Evolutionary conservation across 2,329 filamentous ascomycete species (phyloP), one percentile per base, ranked within the genome.

Genomic region (Penicillium corylophilum): DNA sequence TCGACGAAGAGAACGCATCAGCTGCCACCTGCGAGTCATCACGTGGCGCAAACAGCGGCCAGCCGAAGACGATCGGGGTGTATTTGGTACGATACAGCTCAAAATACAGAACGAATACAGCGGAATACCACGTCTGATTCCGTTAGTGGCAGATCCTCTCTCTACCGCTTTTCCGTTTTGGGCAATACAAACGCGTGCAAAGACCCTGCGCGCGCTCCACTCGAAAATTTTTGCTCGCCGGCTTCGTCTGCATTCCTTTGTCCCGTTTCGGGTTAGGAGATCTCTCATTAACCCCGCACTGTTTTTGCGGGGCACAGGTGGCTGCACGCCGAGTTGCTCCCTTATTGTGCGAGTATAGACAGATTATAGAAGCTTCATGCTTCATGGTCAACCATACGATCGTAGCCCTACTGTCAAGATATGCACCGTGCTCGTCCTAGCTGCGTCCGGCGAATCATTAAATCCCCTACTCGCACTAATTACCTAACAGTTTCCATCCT

Each of bases 401-500:
- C 60, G 55, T 55, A 56, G 53, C 53, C 55, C 47, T 40, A 39
- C 55, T 62, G 60, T 63, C 62, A 64, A 61, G 48, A 48, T 42
- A 41, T 61, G 61, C 57, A 49, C 62, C 60, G 62, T 63, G 61
- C 59, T 53, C 48, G 44, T 44, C 24, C 39, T n/a, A 35, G 36
- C 16, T n/a, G 26, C 26, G 23, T 38, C 42, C 50, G 47, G 41
- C 66, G 62, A 69, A 68, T 69, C 54, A 59, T 48, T 44, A 54
- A 49, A 45, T 44, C 35, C 20, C 47, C 49, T 47, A 51, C 33
- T 35, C 47, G 50, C 61, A 60, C 57, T 54, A 56, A 68, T 70
- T 69, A 70, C 67, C 61, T 70, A 70, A 69, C 59, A 65, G 59
- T 57, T 66, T 67, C 33, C 16, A 18, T 36, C 16, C 13, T 6